phyloP scores from a whole-genome alignment of 108 stramenopile genomes.

The Bacterosira constricta region DNA sequence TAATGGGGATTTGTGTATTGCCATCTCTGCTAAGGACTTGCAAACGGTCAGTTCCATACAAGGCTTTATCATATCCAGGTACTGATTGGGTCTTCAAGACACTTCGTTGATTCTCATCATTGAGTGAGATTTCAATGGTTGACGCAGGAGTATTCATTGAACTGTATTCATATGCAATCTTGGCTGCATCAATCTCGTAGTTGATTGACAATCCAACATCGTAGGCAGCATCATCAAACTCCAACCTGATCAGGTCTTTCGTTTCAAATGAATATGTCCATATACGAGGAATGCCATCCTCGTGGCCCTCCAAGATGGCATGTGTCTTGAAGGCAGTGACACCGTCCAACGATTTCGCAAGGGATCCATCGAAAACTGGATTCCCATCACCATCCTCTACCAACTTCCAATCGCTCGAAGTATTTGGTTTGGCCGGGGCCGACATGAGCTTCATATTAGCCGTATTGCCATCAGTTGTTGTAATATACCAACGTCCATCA shows the following conservation, averaged over 20 bases:
- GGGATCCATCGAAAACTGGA: slow-evolving; percentile 56
- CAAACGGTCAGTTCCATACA: slow-evolving; percentile 71
- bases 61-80: slow-evolving; percentile 77
- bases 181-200: slow-evolving; percentile 64
- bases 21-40: slow-evolving; percentile 76
- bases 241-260: slow-evolving; percentile 25
- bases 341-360: slow-evolving; percentile 42
- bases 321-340: slow-evolving; percentile 54
- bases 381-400: slow-evolving; percentile 25
- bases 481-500: slow-evolving; percentile 59
- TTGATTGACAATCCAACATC: slow-evolving; percentile 64
- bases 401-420: slow-evolving; percentile 53
- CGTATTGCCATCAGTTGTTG: slow-evolving; percentile 58
- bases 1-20: slow-evolving; percentile 71
- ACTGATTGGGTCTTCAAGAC: slow-evolving; percentile 77
- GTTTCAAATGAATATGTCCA: slow-evolving; percentile 51
- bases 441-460: slow-evolving; percentile 75
- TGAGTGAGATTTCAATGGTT: slow-evolving; percentile 55
- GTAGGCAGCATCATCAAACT: slow-evolving; percentile 79
- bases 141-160: slow-evolving; percentile 75
- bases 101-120: slow-evolving; percentile 47
- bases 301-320: slow-evolving; percentile 57
- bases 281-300: slow-evolving; percentile 64
- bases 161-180: slow-evolving; percentile 76
- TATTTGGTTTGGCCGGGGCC: slow-evolving; percentile 47